These are phyloP conservation scores for Acacia crassicarpa DNA, from an alignment of 306 rosid species.

Conservation along the genomic window DNA sequence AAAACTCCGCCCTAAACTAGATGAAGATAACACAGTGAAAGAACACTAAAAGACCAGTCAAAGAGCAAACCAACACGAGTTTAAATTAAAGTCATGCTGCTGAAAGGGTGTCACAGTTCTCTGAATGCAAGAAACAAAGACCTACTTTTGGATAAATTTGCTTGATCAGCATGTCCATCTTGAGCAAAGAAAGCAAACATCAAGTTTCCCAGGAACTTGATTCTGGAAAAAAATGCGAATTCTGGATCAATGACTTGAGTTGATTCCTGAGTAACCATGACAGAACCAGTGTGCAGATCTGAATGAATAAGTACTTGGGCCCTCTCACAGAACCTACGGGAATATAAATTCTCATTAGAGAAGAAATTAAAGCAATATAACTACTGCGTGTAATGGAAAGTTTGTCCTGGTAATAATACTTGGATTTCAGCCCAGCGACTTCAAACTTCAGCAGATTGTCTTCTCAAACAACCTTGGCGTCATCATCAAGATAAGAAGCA, in stretches of 20 bases:
- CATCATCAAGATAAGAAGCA: conserved; percentile 74
- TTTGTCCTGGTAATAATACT: conserved; percentile 35
- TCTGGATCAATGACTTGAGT: conserved; percentile 94
- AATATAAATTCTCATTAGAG: conserved; percentile 20
- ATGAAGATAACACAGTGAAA: background rate
- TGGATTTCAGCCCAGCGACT: conserved; percentile 84
- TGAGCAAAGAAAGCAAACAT: conserved; percentile 85
- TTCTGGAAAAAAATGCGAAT: conserved; percentile 56
- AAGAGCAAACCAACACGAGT: background rate
- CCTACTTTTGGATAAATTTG: conserved; percentile 73
- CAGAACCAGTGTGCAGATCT: conserved; percentile 89
- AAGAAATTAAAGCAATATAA: conserved; percentile 1
- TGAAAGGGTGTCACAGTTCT: background rate
- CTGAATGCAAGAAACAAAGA: background rate
- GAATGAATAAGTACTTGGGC: conserved; percentile 86
- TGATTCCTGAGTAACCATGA: conserved; percentile 85
- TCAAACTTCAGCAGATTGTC: conserved; percentile 81
- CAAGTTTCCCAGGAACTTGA: conserved; percentile 62
- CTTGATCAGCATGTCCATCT: conserved; percentile 80
- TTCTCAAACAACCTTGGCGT: conserved; percentile 79
- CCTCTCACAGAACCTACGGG: conserved; percentile 82
- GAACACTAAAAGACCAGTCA: background rate
- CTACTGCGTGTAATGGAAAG: background rate
- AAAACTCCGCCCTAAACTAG: background rate
- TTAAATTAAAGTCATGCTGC: background rate